Percentiles rank a stretch among this genome's conserved stretches.
Evolutionary conservation across 2,329 filamentous ascomycete genomes (phyloP).

Genomic region (Trichoderma harzianum): DNA sequence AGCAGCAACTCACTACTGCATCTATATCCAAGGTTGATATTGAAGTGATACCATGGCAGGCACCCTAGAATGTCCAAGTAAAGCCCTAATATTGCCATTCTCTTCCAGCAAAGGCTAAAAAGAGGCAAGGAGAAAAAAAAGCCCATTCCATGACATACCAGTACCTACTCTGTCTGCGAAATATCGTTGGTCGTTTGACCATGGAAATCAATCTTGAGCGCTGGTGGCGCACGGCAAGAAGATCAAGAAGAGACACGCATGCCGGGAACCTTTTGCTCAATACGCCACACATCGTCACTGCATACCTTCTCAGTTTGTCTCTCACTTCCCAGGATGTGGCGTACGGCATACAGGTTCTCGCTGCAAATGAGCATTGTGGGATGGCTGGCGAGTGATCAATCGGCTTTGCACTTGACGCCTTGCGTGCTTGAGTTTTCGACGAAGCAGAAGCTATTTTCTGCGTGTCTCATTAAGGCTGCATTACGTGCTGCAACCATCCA

Average conservation of each 20-base stretch:
- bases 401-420: neutral
- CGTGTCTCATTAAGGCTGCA: neutral
- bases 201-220: neutral
- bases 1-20: neutral
- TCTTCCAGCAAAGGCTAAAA: neutral
- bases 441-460: neutral
- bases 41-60: neutral
- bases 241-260: neutral
- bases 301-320: neutral
- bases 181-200: neutral
- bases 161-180: neutral
- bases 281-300: neutral
- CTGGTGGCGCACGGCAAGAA: neutral
- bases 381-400: neutral
- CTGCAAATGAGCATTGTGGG: neutral
- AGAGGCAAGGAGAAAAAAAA: neutral
- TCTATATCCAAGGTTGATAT: neutral
- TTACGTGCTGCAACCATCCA: neutral
- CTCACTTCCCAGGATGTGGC: neutral
- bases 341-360: neutral
- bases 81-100: neutral
- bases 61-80: neutral
- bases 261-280: neutral
- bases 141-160: neutral
- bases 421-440: neutral